Percentiles rank a stretch among this genome's conserved stretches.
phyloP scores from a whole-genome alignment of 257 asterid species.

The Jacaranda copaia region DNA sequence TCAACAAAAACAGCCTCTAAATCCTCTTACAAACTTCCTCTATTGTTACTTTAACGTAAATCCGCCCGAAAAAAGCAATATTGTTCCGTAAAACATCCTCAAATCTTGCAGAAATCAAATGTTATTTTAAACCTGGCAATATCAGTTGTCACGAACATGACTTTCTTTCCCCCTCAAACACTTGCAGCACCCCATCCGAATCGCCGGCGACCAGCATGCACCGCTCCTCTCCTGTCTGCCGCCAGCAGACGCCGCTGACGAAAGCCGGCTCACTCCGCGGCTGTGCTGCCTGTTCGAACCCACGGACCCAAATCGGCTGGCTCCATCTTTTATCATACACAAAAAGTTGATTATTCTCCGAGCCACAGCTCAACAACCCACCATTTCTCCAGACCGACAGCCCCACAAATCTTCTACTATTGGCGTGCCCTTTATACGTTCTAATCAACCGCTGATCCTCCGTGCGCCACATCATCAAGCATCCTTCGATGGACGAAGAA shows the following conservation, averaged over 20 bases:
- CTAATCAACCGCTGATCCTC: conserved; percentile 41
- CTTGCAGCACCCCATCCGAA: conserved; percentile 68
- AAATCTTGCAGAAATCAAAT: not conserved
- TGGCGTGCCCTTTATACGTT: conserved; percentile 65
- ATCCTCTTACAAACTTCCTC: too few relatives aligned
- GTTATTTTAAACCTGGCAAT: not conserved
- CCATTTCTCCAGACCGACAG: conserved; percentile 69
- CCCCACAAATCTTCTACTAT: conserved; percentile 70
- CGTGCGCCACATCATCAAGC: conserved; percentile 65
- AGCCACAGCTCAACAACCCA: conserved; percentile 74
- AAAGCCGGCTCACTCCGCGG: conserved; percentile 37
- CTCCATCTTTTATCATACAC: conserved; percentile 82
- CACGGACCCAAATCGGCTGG: conserved; percentile 66
- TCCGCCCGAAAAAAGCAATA: not conserved
- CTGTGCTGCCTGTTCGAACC: conserved; percentile 43
- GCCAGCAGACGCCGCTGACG: conserved; percentile 78
- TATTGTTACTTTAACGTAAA: too few relatives aligned
- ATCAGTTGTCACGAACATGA: not conserved
- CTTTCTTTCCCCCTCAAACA: conserved; percentile 51
- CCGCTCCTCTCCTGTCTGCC: conserved; percentile 59
- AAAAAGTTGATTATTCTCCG: conserved; percentile 64
- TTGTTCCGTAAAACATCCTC: not conserved
- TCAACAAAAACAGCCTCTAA: too few relatives aligned
- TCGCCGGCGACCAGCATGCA: conserved; percentile 76
- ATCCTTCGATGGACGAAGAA: conserved; percentile 66